Evolutionary conservation across 2,329 filamentous ascomycete genomes (phyloP), one percentile per base, ranked within the genome.

Genomic region (Conoideocrella luteorostrata): DNA sequence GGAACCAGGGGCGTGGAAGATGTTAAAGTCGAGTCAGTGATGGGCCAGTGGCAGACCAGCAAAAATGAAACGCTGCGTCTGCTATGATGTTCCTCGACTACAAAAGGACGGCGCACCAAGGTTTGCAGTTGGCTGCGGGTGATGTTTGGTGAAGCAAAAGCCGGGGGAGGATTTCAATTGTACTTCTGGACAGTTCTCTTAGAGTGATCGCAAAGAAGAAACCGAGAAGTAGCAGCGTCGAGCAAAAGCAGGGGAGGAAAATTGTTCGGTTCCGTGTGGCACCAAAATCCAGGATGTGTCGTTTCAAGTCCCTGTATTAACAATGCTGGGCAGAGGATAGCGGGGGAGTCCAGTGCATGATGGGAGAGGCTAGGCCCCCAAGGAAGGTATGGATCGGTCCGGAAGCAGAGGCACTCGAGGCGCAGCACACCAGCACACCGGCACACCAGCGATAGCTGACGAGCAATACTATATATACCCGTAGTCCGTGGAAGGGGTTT

Each of bases 221-320:
- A n/a, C n/a, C n/a, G n/a, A n/a, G n/a, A n/a, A n/a, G n/a, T n/a
- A n/a, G n/a, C n/a, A n/a, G n/a, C n/a, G n/a, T 9, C 21, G 26
- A 21, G n/a, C 18, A 29, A 24, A 22, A 29, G 38, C 32, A 37
- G 17, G 11, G 15, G 38, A 43, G 38, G 35, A 34, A 18, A 37
- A 29, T 35, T 30, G 39, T 34, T 39, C 24, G 35, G 33, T 39
- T 38, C 39, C n/a, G 41, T 24, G 47, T 39, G 32, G 26, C 26
- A 43, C 23, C 15, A 35, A 32, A 23, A 13, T 18, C 44, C 33
- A 36, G 49, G 42, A 34, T 46, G 18, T 33, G 33, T 32, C 42
- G 49, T 53, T 52, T 51, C 48, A 49, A 48, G 50, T 46, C 43
- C 38, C 44, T 43, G 44, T 46, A 42, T 44, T 41, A 36, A 43